Evolutionary conservation across 257 asterid genomes (phyloP).

Genomic region (Salvia hispanica): DNA sequence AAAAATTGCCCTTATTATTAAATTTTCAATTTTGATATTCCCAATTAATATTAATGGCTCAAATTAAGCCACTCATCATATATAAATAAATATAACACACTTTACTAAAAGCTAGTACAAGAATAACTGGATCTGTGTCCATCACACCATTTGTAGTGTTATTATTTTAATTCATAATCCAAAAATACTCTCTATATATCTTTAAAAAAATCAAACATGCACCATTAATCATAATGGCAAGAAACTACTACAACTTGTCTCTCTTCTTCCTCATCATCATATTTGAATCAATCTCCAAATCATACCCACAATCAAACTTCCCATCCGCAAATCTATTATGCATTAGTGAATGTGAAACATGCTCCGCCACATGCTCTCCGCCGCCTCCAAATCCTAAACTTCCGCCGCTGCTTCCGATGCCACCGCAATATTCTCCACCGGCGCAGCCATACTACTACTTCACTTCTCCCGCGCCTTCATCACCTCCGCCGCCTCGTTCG

Average conservation of each 20-base stretch:
- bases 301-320: constrained; percentile 34
- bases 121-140: constrained; percentile 18
- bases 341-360: constrained; percentile 68
- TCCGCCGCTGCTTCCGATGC: constrained; percentile 34
- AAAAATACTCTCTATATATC: constrained; percentile 34
- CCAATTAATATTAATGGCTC: neutral
- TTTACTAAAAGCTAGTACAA: constrained; percentile 14
- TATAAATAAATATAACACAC: neutral
- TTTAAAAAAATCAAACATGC: constrained; percentile 35
- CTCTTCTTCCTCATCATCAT: constrained; percentile 33
- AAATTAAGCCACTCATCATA: neutral
- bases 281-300: constrained; percentile 30
- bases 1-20: too few species aligned
- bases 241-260: constrained; percentile 31
- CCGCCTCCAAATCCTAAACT: constrained; percentile 44
- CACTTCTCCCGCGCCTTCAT: constrained; percentile 39
- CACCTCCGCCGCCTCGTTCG: constrained; percentile 35
- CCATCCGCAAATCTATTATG: constrained; percentile 52
- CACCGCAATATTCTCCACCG: constrained; percentile 45
- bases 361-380: constrained; percentile 77
- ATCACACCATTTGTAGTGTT: neutral
- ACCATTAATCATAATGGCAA: constrained; percentile 15
- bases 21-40: neutral
- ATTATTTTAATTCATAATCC: constrained; percentile 1
- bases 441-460: constrained; percentile 39